Percentiles rank a stretch among this genome's conserved stretches.
Evolutionary conservation across 257 asterid species (phyloP).

Genomic region (Solanum appendiculatum): DNA sequence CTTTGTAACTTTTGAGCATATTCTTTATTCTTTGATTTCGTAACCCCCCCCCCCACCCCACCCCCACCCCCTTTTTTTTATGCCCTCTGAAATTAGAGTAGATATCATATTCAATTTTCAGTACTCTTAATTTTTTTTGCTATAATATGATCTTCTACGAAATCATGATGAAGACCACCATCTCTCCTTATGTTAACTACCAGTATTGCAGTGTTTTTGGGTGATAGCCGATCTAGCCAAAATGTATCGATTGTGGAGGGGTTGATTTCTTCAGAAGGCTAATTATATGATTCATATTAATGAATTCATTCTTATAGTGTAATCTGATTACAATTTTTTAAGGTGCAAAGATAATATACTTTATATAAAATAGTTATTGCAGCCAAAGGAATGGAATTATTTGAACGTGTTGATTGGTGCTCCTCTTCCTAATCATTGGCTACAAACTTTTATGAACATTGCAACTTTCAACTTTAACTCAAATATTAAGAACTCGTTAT

Average conservation of each 20-base stretch:
- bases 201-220: neutral
- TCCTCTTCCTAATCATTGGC: neutral
- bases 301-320: neutral
- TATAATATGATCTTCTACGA: neutral
- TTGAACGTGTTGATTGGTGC: neutral
- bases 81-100: neutral
- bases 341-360: neutral
- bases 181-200: neutral
- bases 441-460: neutral
- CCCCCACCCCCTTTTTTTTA: too few species aligned
- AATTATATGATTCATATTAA: neutral
- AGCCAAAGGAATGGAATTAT: neutral
- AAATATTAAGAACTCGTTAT: neutral
- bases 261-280: neutral
- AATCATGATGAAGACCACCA: neutral
- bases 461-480: neutral
- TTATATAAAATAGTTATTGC: neutral
- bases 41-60: too few species aligned
- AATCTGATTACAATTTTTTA: neutral
- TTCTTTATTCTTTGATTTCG: too few species aligned
- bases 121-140: neutral
- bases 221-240: neutral
- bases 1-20: neutral
- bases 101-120: neutral
- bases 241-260: neutral